Evolutionary conservation across 495 filamentous ascomycete species (phyloP).

Genomic region (Staphylotrichum longicolle): DNA sequence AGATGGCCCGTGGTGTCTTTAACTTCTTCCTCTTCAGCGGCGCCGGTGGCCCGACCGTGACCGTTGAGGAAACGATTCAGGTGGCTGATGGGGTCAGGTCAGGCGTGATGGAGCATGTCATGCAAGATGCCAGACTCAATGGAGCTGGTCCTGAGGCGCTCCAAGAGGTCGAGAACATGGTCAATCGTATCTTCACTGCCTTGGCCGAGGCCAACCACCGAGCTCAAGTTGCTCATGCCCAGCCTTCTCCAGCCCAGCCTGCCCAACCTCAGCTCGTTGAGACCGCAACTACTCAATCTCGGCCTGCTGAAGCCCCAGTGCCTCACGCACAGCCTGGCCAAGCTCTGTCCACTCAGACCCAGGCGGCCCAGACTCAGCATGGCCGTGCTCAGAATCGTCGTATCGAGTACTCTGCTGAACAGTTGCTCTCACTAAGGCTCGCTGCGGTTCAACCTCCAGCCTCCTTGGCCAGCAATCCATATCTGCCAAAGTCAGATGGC

Average conservation of each 20-base stretch:
- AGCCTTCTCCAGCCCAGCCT: not conserved
- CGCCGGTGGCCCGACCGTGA: not conserved
- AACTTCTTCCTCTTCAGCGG: not conserved
- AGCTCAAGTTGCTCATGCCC: not conserved
- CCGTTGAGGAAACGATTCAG: not conserved
- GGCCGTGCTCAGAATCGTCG: not conserved
- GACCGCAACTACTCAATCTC: no score
- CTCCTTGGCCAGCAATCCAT: not conserved
- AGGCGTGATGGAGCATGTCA: not conserved
- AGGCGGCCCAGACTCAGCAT: no score
- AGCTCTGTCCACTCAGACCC: no score
- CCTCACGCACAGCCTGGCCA: no score
- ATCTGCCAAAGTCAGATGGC: conserved; percentile 2
- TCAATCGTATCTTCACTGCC: not conserved
- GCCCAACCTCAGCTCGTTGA: no score
- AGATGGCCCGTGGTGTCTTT: not conserved
- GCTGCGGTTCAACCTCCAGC: conserved; percentile 1
- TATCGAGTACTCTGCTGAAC: conserved; percentile 7
- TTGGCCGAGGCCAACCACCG: not conserved
- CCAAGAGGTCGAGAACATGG: not conserved
- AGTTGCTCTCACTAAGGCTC: conserved; percentile 5
- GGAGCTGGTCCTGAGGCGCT: not conserved
- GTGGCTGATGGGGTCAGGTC: conserved; percentile 1
- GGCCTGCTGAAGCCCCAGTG: no score
- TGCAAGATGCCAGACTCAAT: not conserved